Evolutionary conservation across 192 early-diverging fungal species (phyloP), one percentile per base, ranked within the genome.

Genomic region (Coemansia sp.): DNA sequence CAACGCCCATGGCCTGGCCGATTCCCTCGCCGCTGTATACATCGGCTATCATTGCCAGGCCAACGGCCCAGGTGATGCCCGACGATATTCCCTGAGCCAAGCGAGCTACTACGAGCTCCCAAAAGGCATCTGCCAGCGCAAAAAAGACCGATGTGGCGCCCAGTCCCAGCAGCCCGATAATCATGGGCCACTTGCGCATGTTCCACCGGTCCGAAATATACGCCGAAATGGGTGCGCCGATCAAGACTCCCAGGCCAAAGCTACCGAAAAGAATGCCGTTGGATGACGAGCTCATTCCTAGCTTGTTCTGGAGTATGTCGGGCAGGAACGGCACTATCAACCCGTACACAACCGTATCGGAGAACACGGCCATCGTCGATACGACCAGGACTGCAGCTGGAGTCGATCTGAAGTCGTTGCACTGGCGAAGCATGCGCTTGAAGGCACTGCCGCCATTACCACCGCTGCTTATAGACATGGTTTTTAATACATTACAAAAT

Each of bases 161-260:
- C 36, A 91, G 74, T 7, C 88, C 86, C 9, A 87, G 36, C 73
- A 94, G 87, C 12, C 90, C 89, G 32, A 88, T 47, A 59, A 91
- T 84, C 90, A 92, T 94, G 27, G 90, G 91, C 74, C 87, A 85
- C 60, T 88, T 87, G 60, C 92, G 83, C 60, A 89, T 88, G 40
- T 87, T 83, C 63, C 87, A 90, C 38, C 86, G 80, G 66, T 94
- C 92, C 32, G 89, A 91, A 22, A 94, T 62, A 37, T 87, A 87
- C 7, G 88, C 92, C 51, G 89, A 90, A n/a, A 88, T 31, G 1
- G 89, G 89, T 0, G 90, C 88, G 0, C 86, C 79, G 1, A 85
- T 67, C 46, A 94, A 73, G 10, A 92, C 68, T 31, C 91, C 90
- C 25, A 89, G 71, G 9, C 89, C 91, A 69, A 90, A 91, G 65